phyloP scores from a whole-genome alignment of 768 basidiomycete species.

The Boletus subcaerulescens region DNA sequence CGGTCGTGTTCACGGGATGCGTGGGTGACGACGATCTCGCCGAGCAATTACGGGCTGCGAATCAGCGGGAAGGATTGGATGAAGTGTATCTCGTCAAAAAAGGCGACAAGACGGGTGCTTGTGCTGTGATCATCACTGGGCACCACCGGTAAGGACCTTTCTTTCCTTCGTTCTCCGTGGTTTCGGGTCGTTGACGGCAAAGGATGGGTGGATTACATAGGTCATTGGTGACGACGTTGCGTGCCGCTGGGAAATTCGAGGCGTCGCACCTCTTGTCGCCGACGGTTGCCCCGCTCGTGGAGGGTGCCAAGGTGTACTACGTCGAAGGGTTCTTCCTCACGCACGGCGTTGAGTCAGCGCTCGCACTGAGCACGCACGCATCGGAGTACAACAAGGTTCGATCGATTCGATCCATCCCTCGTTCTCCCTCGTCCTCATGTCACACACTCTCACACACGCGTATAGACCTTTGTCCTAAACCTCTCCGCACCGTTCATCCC shows the following conservation, averaged over 20 bases:
- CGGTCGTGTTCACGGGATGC: constrained; percentile 91
- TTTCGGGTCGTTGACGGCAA: no score
- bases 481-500: constrained; percentile 97
- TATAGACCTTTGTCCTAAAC: constrained; percentile 84
- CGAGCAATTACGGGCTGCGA: constrained; percentile 82
- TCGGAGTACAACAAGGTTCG: constrained; percentile 70
- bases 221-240: constrained; percentile 89
- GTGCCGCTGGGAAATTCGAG: constrained; percentile 87
- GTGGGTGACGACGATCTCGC: constrained; percentile 94
- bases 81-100: constrained; percentile 87
- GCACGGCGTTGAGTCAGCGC: constrained; percentile 72
- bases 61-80: constrained; percentile 86
- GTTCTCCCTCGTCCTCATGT: neutral
- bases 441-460: neutral
- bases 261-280: constrained; percentile 75
- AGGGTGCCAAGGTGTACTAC: constrained; percentile 84
- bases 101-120: constrained; percentile 90
- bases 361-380: constrained; percentile 76
- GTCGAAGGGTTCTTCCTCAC: constrained; percentile 98
- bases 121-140: constrained; percentile 92
- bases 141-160: constrained; percentile 68
- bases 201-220: constrained; percentile 35
- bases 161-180: neutral
- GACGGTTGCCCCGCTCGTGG: constrained; percentile 70
- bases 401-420: no score